Conservation (phyloP, 2,329 filamentous ascomycete genomes). For the Aspergillus jensenii region DNA sequence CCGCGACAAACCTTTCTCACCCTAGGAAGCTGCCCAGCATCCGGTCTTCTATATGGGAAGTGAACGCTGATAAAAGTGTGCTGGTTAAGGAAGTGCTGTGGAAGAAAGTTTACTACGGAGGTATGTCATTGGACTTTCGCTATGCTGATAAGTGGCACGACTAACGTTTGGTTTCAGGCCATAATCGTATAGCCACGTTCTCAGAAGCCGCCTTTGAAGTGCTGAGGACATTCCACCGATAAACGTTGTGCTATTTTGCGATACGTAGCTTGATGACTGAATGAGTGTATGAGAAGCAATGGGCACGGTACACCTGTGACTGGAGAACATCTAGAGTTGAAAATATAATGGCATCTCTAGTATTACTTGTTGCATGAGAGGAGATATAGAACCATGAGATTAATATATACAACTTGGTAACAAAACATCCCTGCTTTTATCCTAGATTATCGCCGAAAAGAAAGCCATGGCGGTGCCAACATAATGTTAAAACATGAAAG, state of each 20-base stretch:
- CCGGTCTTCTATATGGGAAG: constrained; percentile 33
- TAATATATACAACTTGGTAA: constrained; percentile 19
- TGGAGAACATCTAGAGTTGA: not conserved
- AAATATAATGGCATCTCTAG: not conserved
- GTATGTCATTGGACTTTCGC: constrained; percentile 26
- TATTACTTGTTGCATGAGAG: constrained; percentile 11
- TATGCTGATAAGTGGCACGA: not conserved
- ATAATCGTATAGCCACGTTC: constrained; percentile 43
- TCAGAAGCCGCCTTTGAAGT: constrained; percentile 39
- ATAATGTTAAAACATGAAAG: constrained; percentile 8
- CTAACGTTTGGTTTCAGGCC: constrained; percentile 26
- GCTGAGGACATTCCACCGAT: constrained; percentile 38
- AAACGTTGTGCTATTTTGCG: not conserved
- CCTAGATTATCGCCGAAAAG: constrained; percentile 2
- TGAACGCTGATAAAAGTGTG: constrained; percentile 15
- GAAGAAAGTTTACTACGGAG: constrained; percentile 46
- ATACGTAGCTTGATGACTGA: not conserved
- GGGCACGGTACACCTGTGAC: not conserved
- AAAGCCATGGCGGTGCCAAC: not conserved
- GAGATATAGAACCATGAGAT: constrained; percentile 14
- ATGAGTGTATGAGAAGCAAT: not conserved
- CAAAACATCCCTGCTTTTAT: constrained; percentile 10
- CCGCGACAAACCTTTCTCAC: constrained; percentile 29
- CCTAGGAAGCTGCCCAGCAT: too few relatives aligned
- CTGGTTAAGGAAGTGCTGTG: constrained; percentile 42